These are phyloP conservation scores for Plenodomus tracheiphilus DNA, from an alignment of 2,329 filamentous ascomycete species.

Conservation along the genomic window DNA sequence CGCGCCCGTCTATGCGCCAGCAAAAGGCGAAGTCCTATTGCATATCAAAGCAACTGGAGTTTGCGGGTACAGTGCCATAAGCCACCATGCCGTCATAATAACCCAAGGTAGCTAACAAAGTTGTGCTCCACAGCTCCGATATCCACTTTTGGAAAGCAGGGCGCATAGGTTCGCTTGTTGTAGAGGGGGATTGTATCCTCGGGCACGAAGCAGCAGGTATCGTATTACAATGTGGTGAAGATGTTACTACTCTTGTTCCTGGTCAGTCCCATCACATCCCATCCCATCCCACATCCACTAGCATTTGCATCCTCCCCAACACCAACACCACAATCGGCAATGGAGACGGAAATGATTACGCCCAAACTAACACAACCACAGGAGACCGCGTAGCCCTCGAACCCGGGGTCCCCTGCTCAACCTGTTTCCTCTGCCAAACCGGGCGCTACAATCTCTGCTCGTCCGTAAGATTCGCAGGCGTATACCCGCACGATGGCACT, in stretches of 20 bases:
- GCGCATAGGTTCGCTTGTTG: conserved; percentile 63
- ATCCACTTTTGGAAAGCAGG: conserved; percentile 71
- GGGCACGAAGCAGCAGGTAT: conserved; percentile 67
- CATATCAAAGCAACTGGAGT: conserved; percentile 67
- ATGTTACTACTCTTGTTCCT: conserved; percentile 56
- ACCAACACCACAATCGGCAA: no score
- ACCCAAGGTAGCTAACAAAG: no score
- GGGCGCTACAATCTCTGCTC: conserved; percentile 68
- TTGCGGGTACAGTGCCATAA: no score
- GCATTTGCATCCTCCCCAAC: no score
- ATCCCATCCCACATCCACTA: no score
- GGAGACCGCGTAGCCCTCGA: conserved; percentile 70
- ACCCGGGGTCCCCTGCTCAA: conserved; percentile 65
- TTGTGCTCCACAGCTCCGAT: conserved; percentile 63
- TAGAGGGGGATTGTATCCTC: conserved; percentile 66
- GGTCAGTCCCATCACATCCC: conserved; percentile 32
- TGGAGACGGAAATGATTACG: no score
- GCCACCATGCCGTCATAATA: no score
- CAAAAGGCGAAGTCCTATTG: conserved; percentile 59
- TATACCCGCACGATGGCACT: conserved; percentile 63
- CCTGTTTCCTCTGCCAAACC: conserved; percentile 62
- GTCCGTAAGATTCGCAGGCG: conserved; percentile 63
- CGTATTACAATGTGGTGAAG: conserved; percentile 61
- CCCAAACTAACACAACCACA: no score
- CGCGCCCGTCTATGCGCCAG: conserved; percentile 60